These are phyloP conservation scores for Nissolia schottii DNA, from an alignment of 306 rosid genomes.

Conservation along the genomic window DNA sequence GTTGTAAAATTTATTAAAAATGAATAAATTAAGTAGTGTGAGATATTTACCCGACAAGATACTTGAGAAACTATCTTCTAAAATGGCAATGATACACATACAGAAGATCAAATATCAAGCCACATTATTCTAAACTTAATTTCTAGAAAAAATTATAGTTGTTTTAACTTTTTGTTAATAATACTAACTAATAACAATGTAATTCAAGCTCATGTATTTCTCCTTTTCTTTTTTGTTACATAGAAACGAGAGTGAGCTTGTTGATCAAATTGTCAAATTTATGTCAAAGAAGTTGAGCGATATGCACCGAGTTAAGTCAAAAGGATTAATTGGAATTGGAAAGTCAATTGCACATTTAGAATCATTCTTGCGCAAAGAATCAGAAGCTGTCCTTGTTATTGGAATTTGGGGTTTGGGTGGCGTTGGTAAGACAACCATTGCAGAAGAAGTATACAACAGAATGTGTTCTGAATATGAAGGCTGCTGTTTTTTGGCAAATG, in stretches of 20 bases:
- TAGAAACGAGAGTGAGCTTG: background rate
- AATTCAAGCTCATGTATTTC: background rate
- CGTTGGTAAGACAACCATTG: conserved; percentile 18
- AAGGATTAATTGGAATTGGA: background rate
- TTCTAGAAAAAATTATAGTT: too few relatives aligned
- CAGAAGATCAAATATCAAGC: too few relatives aligned
- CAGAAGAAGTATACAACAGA: background rate
- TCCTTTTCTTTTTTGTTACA: background rate
- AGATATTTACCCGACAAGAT: too few relatives aligned
- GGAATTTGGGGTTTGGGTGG: conserved; percentile 28
- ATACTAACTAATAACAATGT: too few relatives aligned
- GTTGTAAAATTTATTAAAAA: too few relatives aligned
- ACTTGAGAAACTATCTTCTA: too few relatives aligned
- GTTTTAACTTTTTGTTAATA: too few relatives aligned
- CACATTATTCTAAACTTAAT: too few relatives aligned
- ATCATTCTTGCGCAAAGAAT: background rate
- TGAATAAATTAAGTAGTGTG: too few relatives aligned
- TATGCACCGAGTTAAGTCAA: background rate
- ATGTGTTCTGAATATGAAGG: background rate
- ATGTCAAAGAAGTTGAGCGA: background rate
- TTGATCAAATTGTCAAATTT: background rate
- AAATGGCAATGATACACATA: too few relatives aligned
- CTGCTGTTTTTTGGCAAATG: background rate
- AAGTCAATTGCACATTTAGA: background rate
- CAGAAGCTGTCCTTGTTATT: background rate